phyloP scores from a whole-genome alignment of 2,329 filamentous ascomycete species.

The Paecilomyces sp. region DNA sequence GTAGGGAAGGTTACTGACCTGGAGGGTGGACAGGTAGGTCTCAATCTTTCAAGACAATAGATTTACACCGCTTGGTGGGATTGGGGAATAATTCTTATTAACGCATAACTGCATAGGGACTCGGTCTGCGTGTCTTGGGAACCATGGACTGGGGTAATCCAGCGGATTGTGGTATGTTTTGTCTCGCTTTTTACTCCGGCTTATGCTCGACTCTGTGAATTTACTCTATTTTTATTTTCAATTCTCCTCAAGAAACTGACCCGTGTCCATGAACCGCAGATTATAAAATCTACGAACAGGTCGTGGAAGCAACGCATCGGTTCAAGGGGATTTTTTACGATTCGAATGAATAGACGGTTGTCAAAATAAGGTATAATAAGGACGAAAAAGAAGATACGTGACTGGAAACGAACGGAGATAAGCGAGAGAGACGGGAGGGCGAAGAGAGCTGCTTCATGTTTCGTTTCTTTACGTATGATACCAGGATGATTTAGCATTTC shows the following conservation, averaged over 20 bases:
- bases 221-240: not conserved
- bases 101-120: slow-evolving; percentile 17
- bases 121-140: slow-evolving; percentile 35
- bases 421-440: not conserved
- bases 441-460: not conserved
- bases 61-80: too few relatives aligned
- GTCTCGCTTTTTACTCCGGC: slow-evolving; percentile 1
- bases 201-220: too few relatives aligned
- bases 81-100: too few relatives aligned
- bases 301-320: slow-evolving; percentile 80
- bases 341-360: slow-evolving; percentile 13
- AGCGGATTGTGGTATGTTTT: slow-evolving; percentile 28
- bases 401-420: not conserved
- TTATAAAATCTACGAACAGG: slow-evolving; percentile 64
- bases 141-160: slow-evolving; percentile 37
- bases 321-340: slow-evolving; percentile 76
- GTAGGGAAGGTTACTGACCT: slow-evolving; percentile 39
- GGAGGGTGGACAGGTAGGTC: slow-evolving; percentile 31
- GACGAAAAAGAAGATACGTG: too few relatives aligned
- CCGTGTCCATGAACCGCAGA: slow-evolving; percentile 45
- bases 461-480: not conserved
- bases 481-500: not conserved
- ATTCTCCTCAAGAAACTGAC: not conserved
- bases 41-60: not conserved
- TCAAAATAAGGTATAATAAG: too few relatives aligned